These are phyloP conservation scores for Penicillium fuscoglaucum DNA, from an alignment of 2,329 filamentous ascomycete genomes.

Conservation along the genomic window DNA sequence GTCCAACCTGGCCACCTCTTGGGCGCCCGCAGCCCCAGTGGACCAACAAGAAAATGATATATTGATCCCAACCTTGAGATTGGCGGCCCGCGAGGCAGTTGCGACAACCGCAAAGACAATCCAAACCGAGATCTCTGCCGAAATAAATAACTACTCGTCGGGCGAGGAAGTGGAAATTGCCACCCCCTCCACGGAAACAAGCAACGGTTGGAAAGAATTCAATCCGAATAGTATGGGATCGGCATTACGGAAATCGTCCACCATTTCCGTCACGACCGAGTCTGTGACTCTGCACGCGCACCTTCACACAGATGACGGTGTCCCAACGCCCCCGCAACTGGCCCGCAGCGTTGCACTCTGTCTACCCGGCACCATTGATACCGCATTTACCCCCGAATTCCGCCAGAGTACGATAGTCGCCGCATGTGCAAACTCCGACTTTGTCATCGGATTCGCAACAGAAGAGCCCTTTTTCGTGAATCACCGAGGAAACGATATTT, in stretches of 20 bases:
- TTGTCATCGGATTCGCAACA: constrained; percentile 41
- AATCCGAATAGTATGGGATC: constrained; percentile 27
- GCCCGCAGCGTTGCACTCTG: constrained; percentile 40
- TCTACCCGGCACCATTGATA: constrained; percentile 34
- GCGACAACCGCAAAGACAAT: constrained; percentile 42
- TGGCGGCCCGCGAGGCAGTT: constrained; percentile 45
- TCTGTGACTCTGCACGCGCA: constrained; percentile 40
- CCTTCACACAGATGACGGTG: constrained; percentile 24
- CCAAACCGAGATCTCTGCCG: constrained; percentile 43
- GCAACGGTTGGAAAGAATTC: constrained; percentile 27
- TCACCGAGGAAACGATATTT: constrained; percentile 31
- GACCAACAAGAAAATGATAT: constrained; percentile 43
- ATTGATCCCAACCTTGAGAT: constrained; percentile 44
- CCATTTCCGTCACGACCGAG: constrained; percentile 43
- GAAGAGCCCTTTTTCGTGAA: constrained; percentile 39
- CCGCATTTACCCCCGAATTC: constrained; percentile 37
- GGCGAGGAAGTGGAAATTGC: constrained; percentile 15
- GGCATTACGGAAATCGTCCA: constrained; percentile 39
- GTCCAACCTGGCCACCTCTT: constrained; percentile 42
- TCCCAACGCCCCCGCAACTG: constrained; percentile 37
- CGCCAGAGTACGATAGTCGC: constrained; percentile 39
- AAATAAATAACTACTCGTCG: constrained; percentile 17
- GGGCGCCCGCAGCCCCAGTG: constrained; percentile 38
- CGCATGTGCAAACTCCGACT: constrained; percentile 43
- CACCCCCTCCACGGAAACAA: constrained; percentile 7